Evolutionary conservation across 768 basidiomycete species (phyloP).

Genomic region (Phallus indusiatus): DNA sequence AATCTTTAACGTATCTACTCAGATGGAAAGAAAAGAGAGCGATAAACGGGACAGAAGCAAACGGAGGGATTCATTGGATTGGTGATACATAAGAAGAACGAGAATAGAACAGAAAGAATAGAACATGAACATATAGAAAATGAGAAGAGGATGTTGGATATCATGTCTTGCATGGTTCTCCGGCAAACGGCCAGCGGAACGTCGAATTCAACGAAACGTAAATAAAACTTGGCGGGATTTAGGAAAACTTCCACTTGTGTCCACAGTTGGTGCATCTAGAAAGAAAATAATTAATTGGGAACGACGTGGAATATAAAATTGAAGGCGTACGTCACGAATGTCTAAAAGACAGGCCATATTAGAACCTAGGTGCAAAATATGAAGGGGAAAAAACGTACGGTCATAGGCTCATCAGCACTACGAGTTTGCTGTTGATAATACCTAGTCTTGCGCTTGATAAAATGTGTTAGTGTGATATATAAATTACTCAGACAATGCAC

Average conservation of each 20-base stretch:
- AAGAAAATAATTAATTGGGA: neutral
- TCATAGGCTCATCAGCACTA: conserved; percentile 98
- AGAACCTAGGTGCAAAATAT: conserved; percentile 3
- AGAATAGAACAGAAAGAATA: neutral
- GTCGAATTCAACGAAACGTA: neutral
- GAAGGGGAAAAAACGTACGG: conserved; percentile 39
- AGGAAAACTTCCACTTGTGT: conserved; percentile 64
- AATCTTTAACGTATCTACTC: too few relatives aligned
- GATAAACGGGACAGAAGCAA: too few relatives aligned
- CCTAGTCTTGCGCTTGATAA: conserved; percentile 62
- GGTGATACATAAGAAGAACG: neutral
- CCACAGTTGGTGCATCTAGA: conserved; percentile 58
- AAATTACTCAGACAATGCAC: neutral
- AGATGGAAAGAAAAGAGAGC: too few relatives aligned
- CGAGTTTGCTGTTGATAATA: conserved; percentile 97
- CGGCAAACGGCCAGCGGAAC: neutral
- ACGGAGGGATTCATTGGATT: too few relatives aligned
- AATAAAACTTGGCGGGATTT: conserved; percentile 11
- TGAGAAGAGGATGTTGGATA: neutral
- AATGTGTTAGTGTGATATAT: neutral
- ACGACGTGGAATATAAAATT: neutral
- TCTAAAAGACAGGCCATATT: conserved; percentile 32
- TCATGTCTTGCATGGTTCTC: too few relatives aligned
- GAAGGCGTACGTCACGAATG: conserved; percentile 72
- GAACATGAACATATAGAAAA: neutral